Base-by-base conservation (phyloP, 2,329 filamentous ascomycete species). In the Pseudocercospora fijiensis region DNA sequence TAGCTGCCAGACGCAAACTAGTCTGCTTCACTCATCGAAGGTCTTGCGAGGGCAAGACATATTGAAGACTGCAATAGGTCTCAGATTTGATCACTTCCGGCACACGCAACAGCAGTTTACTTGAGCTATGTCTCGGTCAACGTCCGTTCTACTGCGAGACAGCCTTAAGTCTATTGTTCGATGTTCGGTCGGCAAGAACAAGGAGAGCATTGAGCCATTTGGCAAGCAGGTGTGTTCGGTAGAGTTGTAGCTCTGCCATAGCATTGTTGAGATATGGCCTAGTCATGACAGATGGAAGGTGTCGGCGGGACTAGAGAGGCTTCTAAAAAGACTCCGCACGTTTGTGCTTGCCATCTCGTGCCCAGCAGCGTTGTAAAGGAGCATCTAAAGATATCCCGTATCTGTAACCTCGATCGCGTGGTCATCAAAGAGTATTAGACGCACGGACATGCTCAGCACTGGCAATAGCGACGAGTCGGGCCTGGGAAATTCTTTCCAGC, bases 291-390 rank as follows among this genome's bases (percentile, higher is more conserved):
- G 8, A 16, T 41, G 16, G 37, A 41, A 41, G 37, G 1, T 16
- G 8, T 41, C 16, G 37, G 10, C 5, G 37, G 16, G n/a, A n/a
- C n/a, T n/a, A n/a, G n/a, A n/a, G n/a, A 97, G 77, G 4, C 92
- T 92, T 63, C 98, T 87, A 1, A 95, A 95, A 20, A 99, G 82
- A 27, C 88, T 96, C 74, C 87, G 85, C 30, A 99, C 88, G 76
- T 91, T 93, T 72, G 96, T 90, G 66, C 90, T 86, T 75, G 97
- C 79, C 78, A 99, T 88, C 76, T 96, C 92, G 10, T 89, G 88
- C 81, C n/a, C n/a, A n/a, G n/a, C n/a, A n/a, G n/a, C n/a, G n/a
- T n/a, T n/a, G n/a, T n/a, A n/a, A n/a, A n/a, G n/a, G n/a, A n/a
- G n/a, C n/a, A n/a, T n/a, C n/a, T n/a, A n/a, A n/a, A n/a, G n/a